Conservation (phyloP, 1,139 yeast genomes). For the Geotrichum candidum region DNA sequence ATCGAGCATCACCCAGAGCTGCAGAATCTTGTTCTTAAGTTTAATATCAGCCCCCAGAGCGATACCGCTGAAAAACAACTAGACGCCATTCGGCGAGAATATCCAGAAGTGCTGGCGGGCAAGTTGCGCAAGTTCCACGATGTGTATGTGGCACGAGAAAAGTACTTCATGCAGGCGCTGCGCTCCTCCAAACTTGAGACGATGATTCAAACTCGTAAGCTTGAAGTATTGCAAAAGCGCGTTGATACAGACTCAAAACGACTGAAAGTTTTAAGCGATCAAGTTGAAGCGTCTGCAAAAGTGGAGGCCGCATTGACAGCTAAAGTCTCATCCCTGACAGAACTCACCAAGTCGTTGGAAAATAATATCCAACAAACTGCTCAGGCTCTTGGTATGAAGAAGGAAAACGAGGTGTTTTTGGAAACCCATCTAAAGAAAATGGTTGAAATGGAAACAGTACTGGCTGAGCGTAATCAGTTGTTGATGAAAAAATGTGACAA, state of each 20-base stretch:
- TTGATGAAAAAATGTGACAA: background rate
- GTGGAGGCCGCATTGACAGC: background rate
- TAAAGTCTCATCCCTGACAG: background rate
- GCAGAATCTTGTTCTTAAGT: conserved; percentile 5
- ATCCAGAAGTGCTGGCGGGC: conserved; percentile 9
- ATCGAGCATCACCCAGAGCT: conserved; percentile 8
- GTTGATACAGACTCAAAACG: conserved; percentile 11
- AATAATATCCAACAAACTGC: background rate
- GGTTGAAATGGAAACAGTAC: background rate
- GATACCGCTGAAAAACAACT: conserved; percentile 2
- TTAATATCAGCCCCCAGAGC: background rate
- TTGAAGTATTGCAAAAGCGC: background rate
- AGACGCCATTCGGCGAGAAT: conserved; percentile 6
- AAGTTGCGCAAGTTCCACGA: conserved; percentile 17
- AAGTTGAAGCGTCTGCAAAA: conserved; percentile 16
- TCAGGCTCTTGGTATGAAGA: background rate
- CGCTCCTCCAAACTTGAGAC: conserved; percentile 18
- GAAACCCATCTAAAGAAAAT: background rate
- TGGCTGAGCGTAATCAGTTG: background rate
- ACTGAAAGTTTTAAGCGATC: conserved; percentile 17
- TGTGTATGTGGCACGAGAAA: conserved; percentile 20
- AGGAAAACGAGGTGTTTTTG: background rate
- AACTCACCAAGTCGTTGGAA: background rate
- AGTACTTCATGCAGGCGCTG: conserved; percentile 17
- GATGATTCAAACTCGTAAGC: background rate